phyloP scores from a whole-genome alignment of 768 basidiomycete genomes.

The Piloderma croceum region DNA sequence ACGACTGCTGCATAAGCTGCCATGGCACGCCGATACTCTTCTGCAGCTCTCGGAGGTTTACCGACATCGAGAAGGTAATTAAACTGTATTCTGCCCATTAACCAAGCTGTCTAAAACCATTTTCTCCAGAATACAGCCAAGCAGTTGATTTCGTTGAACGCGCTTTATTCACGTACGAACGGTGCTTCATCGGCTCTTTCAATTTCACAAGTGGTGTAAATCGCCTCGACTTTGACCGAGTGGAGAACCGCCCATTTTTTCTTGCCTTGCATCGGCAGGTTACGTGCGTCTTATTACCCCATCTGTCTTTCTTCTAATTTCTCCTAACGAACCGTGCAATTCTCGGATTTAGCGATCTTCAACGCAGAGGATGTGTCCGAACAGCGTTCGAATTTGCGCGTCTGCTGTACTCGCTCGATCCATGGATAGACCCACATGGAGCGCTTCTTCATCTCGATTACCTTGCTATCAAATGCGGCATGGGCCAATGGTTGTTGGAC shows the following conservation, averaged over 20 bases:
- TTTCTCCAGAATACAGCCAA: conserved; percentile 61
- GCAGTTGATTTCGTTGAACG: conserved; percentile 88
- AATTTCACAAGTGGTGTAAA: conserved; percentile 76
- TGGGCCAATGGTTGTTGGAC: conserved; percentile 76
- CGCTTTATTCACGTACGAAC: conserved; percentile 91
- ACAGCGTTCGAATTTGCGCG: conserved; percentile 90
- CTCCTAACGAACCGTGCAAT: background rate
- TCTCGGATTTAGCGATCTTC: conserved; percentile 77
- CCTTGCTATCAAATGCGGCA: conserved; percentile 74
- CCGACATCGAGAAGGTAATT: conserved; percentile 78
- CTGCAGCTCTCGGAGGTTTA: conserved; percentile 82
- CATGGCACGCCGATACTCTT: conserved; percentile 92
- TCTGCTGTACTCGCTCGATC: conserved; percentile 81
- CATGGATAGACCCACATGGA: conserved; percentile 86
- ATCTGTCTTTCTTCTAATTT: background rate
- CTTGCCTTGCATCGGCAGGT: conserved; percentile 82
- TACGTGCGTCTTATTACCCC: conserved; percentile 42
- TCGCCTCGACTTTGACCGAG: conserved; percentile 81
- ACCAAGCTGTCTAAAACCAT: background rate
- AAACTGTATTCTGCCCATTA: background rate
- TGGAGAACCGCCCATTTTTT: conserved; percentile 92
- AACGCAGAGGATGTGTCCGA: conserved; percentile 82
- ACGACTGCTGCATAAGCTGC: conserved; percentile 66
- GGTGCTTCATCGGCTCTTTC: conserved; percentile 82
- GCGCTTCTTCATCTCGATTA: conserved; percentile 79